Evolutionary conservation across 768 basidiomycete species (phyloP), one percentile per base, ranked within the genome.

Genomic region (Megacollybia marginata): DNA sequence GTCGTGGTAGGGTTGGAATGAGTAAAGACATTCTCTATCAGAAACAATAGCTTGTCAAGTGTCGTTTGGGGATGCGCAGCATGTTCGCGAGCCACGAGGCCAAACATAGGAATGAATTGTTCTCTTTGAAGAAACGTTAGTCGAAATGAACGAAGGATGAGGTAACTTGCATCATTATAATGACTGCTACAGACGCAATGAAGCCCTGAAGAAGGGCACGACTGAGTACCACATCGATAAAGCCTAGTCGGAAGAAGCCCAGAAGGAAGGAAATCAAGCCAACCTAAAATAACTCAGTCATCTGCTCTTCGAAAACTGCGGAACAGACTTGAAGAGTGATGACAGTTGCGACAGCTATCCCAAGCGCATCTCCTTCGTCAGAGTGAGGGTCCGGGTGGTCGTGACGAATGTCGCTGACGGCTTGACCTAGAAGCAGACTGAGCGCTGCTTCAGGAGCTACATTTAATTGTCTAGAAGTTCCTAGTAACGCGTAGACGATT

Each of bases 201-300:
- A 95, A 94, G 2, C 93, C 93, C 28, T 89, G 78, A 48, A 95
- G 73, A 12, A 95, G 73, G 4, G 92, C 90, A 47, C 92, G 83
- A 57, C 89, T 92, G 28, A 97, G 76, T 5, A 95, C 88, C 11
- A 95, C 93, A 62, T 97, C 94, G 48, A 95, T 80, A 66, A 95
- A 95, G 2, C 93, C 92, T 9, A 97, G 72, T 20, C 92, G 77
- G 61, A 94, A 84, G 57, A 95, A 79, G 2, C 94, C 94, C 31
- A 96, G 74, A 20, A 88, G 63, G 52, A 90, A 92, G 1, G 91
- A 85, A 55, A 96, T 85, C 32, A 94, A 56, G 35, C 92, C 92
- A 55, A 84, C 87, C 23, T 28, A 87, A 90, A 54, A 5, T 11
- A 34, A n/a, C 31, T 15, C 10, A 35, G 43, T 45, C 15, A 18